Conservation (phyloP, 2,329 filamentous ascomycete genomes). For the Epichloe brachyelytri region DNA sequence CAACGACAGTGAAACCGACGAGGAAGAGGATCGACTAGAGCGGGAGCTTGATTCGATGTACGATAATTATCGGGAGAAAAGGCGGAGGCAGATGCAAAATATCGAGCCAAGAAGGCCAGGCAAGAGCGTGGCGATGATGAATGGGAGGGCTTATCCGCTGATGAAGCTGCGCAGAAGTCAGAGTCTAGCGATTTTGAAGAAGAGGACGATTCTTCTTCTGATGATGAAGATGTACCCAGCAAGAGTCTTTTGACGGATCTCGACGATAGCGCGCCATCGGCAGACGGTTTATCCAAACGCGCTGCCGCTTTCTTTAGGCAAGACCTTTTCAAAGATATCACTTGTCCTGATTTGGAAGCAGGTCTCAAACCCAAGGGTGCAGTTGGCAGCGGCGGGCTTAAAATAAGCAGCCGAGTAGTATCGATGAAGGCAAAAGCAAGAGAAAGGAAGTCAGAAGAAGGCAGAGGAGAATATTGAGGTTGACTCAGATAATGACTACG, state of each 20-base stretch:
- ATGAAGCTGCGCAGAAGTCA: slow-evolving; percentile 40
- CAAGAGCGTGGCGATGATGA: slow-evolving; percentile 74
- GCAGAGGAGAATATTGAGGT: slow-evolving; percentile 13
- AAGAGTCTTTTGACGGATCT: slow-evolving; percentile 24
- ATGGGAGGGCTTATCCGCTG: slow-evolving; percentile 78
- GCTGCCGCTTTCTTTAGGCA: slow-evolving; percentile 87
- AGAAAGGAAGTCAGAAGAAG: slow-evolving; percentile 12
- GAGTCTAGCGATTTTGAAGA: slow-evolving; percentile 47
- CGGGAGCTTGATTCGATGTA: slow-evolving; percentile 80
- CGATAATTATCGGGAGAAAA: slow-evolving; percentile 71
- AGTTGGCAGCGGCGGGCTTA: slow-evolving; percentile 7
- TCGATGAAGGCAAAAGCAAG: not conserved
- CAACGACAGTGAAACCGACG: slow-evolving; percentile 53
- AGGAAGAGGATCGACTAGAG: slow-evolving; percentile 72
- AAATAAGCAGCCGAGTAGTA: not conserved
- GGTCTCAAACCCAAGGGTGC: slow-evolving; percentile 24
- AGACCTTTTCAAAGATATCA: slow-evolving; percentile 69
- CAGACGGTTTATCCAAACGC: slow-evolving; percentile 57
- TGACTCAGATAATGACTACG: slow-evolving; percentile 39
- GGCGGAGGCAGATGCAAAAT: slow-evolving; percentile 71
- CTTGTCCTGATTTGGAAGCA: slow-evolving; percentile 31
- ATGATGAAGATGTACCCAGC: slow-evolving; percentile 16
- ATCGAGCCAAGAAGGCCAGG: slow-evolving; percentile 77
- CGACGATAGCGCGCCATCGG: slow-evolving; percentile 29
- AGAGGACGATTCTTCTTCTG: slow-evolving; percentile 26